Conservation (phyloP, 2,329 filamentous ascomycete species). For the Diaporthe humulicola region DNA sequence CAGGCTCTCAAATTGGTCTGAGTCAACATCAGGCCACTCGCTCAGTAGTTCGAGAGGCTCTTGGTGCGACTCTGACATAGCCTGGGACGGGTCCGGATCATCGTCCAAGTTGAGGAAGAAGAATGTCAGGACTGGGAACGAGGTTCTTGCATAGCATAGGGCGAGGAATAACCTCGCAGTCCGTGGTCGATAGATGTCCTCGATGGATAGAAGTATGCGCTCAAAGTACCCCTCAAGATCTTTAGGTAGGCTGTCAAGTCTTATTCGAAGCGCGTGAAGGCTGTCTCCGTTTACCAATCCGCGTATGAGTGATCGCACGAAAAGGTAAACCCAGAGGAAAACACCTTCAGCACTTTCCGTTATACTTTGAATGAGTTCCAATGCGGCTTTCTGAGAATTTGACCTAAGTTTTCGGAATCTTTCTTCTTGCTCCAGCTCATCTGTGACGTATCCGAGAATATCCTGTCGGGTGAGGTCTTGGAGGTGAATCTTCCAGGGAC, state of each 20-base stretch:
- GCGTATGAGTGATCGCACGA: slow-evolving; percentile 23
- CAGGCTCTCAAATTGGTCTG: not conserved
- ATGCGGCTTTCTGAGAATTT: not conserved
- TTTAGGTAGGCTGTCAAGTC: not conserved
- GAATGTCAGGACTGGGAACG: slow-evolving; percentile 10
- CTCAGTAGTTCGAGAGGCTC: slow-evolving; percentile 3
- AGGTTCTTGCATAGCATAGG: not conserved
- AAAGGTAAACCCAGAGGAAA: slow-evolving; percentile 39
- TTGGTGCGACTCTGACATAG: not conserved
- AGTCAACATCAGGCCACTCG: not conserved
- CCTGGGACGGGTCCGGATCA: not conserved
- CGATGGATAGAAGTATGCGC: slow-evolving; percentile 27
- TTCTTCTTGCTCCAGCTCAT: not conserved
- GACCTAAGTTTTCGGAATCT: not conserved
- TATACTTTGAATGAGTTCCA: slow-evolving; percentile 13
- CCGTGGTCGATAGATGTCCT: slow-evolving; percentile 13
- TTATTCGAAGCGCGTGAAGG: not conserved
- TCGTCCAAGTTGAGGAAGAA: slow-evolving; percentile 14
- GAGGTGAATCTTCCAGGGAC: slow-evolving; percentile 29
- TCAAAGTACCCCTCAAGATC: not conserved
- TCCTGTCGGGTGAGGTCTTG: slow-evolving; percentile 35
- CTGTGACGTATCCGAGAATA: slow-evolving; percentile 26
- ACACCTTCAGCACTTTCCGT: slow-evolving; percentile 31
- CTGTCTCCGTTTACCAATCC: slow-evolving; percentile 5
- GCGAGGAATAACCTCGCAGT: not conserved